Base-by-base conservation (phyloP, 1,284 basidiomycete species). In the Chalciporus piperatoides region DNA sequence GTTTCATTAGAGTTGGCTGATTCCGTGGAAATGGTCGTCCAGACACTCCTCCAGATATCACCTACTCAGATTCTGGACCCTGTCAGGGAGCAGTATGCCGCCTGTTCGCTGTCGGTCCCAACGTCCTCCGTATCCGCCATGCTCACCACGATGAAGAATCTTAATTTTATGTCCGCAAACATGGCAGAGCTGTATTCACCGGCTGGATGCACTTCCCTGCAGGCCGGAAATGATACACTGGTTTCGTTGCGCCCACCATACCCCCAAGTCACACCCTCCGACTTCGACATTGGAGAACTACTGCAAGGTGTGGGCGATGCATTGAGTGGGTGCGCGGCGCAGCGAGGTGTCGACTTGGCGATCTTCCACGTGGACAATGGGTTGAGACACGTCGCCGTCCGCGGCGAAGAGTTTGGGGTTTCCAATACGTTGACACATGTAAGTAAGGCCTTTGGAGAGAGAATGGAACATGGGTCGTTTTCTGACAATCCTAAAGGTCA, bases 81-180 rank as follows among this genome's bases (percentile, higher is more conserved):
- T n/a, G 85, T 86, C 5, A 93, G 90, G 65, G 92, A 95, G 64
- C 91, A 93, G 63, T 90, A 92, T 62, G 86, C 92, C 2, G 86
- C 89, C 24, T 94, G 90, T 65, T 80, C 91, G 0, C 69, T 95
- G 14, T 85, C 90, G 30, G 78, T 95, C 41, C 92, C 92, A 3
- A 89, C 88, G 0, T 81, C 92, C 2, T 90, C 86, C 52, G 77
- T 96, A 65, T 86, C 89, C n/a, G 89, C 90, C 19, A 78, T 96
- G 64, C 80, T 95, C 62, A 90, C 90, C 4, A 81, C 86, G 25
- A 90, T 95, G 88, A 90, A 91, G 69, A 89, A 87, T 55, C 79
- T 96, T 55, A 95, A 94, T 65, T 95, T 90, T 62, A 80, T 95
- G 59, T 89, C 89, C 1, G 88, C 89, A 11, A 89, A 94, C 64